Base-by-base conservation (phyloP, 768 basidiomycete species). In the Imleria badia region DNA sequence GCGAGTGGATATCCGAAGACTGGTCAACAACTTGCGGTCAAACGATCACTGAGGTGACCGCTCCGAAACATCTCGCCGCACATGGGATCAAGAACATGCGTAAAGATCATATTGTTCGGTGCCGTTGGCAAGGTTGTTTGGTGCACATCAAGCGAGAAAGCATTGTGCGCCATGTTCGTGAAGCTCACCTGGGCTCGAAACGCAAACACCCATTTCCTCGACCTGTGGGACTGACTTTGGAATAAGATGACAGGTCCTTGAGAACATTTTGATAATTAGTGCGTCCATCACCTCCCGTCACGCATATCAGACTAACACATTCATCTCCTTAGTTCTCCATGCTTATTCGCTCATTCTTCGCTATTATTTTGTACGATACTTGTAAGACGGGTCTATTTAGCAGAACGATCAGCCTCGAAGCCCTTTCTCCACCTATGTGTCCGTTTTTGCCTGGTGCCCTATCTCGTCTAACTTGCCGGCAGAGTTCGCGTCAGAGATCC, bases 131-230 rank as follows among this genome's bases (percentile, higher is more conserved):
- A 1, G 56, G 3, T 4, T 66, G 64, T 5, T 14, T 22, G 1
- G 2, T 0, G 6, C 0, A 0, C 5, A 12, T 59, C n/a, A 56
- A 55, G 33, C 39, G 64, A 6, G 22, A 51, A 1, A 20, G 56
- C 3, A 40, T 67, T 0, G 0, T 20, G 11, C 47, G 65, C 0
- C 65, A 67, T 12, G 11, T n/a, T 3, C 55, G 61, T 1, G 64
- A 65, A 11, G 59, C 61, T 0, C 64, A 65, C 3, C 11, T 64
- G 9, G 40, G 55, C 11, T 46, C 40, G 44, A 61, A 44, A 26
- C 63, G 63, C 50, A 22, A 14, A 9, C 3, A 7, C 7, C 17
- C 13, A 23, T 20, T 12, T 40, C 20, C 34, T 36, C 29, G n/a
- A 13, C 0, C 29, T 8, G 38, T 17, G 23, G 9, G 23, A 3